Evolutionary conservation across 805 yeast genomes (phyloP), one percentile per base, ranked within the genome.

Genomic region (Candida germanica): DNA sequence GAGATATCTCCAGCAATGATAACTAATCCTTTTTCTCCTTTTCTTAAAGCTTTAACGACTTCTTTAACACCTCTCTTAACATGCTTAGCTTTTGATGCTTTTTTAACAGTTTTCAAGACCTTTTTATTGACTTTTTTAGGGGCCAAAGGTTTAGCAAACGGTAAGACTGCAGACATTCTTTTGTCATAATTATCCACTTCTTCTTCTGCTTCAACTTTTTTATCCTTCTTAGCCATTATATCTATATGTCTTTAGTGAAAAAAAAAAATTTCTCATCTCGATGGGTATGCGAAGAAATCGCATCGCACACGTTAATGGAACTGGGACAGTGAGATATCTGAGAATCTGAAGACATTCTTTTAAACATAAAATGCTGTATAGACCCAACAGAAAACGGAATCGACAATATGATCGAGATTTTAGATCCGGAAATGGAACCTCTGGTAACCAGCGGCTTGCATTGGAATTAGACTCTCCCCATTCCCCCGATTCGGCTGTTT

Each of bases 1-100:
- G 95, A 89, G 47, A 94, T 93, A 61, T 93, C 99, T 51, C 98
- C 98, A 22, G 99, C 98, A 65, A 93, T 81, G 49, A 93, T 71
- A 26, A 93, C 98, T 35, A 93, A 74, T 36, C 98, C 99, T 66
- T 93, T 93, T 62, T 89, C 98, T 49, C 98, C 98, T 67, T 93
- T 93, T 73, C 98, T 82, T 46, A 93, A 76, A 15, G 98, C 93
- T 71, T 93, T 93, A 53, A 91, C 98, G 24, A 93, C 98, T 69
- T 93, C 99, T 67, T 93, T 93, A 39, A 93, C 98, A 61, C 99
- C 99, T 69, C 98, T 80, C 69, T 88, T 91, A 51, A 93, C 96
- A 64, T 91, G 96, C 70, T 93, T 93, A 47, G 96, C 94, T 70
- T 93, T 93, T 36, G 98, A 88, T 7, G 98, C 98, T 64, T 87